Conservation (phyloP, 1,284 basidiomycete species). For the Rugosomyces carneus region DNA sequence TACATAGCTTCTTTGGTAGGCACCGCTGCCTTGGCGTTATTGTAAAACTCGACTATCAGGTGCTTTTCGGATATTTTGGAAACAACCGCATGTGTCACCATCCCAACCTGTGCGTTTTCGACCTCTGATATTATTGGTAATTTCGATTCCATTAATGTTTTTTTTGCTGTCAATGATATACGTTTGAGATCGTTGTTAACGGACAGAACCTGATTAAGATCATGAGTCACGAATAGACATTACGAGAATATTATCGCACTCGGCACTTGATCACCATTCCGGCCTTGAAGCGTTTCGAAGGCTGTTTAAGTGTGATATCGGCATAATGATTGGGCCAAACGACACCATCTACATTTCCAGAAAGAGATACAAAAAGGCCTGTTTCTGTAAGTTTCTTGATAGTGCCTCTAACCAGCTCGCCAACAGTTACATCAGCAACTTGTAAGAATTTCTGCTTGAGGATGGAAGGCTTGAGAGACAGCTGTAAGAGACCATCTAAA, state of each 20-base stretch:
- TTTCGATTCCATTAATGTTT: conserved; percentile 79
- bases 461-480: conserved; percentile 80
- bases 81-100: conserved; percentile 80
- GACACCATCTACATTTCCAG: conserved; percentile 85
- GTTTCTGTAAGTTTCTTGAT: conserved; percentile 78
- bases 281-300: conserved; percentile 86
- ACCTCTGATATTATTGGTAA: conserved; percentile 65
- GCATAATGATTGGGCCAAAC: conserved; percentile 96
- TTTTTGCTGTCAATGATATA: conserved; percentile 88
- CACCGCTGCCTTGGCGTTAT: conserved; percentile 81
- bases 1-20: conserved; percentile 80
- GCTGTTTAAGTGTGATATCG: conserved; percentile 89
- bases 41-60: conserved; percentile 86
- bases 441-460: conserved; percentile 87
- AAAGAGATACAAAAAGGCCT: conserved; percentile 80
- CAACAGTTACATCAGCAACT: conserved; percentile 79
- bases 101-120: conserved; percentile 68
- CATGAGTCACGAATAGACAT: conserved; percentile 1
- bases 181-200: conserved; percentile 82
- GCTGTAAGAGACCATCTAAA: conserved; percentile 85
- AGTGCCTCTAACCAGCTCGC: conserved; percentile 79
- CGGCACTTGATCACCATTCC: conserved; percentile 84
- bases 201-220: conserved; percentile 63
- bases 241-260: conserved; percentile 36
- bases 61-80: conserved; percentile 77